Base-by-base conservation (phyloP, 2,329 filamentous ascomycete genomes). In the Tolypocladium cylindrosporum region DNA sequence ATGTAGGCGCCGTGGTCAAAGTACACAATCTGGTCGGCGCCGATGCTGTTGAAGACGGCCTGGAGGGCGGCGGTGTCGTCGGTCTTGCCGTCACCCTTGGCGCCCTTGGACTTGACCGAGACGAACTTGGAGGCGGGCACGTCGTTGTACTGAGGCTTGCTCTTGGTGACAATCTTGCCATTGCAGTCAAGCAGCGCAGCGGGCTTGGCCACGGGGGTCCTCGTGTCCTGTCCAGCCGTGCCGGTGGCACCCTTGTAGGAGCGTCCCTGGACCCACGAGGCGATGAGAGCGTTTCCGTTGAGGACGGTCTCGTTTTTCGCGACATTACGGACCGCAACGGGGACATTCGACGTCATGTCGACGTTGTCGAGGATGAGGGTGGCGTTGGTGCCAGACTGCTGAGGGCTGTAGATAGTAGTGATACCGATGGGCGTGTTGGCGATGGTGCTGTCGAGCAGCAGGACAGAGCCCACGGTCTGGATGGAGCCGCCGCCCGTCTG, bases 61-160 rank as follows among this genome's bases (percentile, higher is more conserved):
- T 97, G 91, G 67, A 97, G 88, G 21, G 87, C 89, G 7, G 80
- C 83, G 19, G 93, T 97, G 68, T 97, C 94, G 66, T 97, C 93
- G 0, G 90, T 90, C 34, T 76, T 72, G 55, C 93, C 94, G 67
- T 99, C 93, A 67, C 94, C 94, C 75, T 86, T 90, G 67, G 91
- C 92, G 59, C 94, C 93, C 55, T 81, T 80, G 53, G 83, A 78
- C 76, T 93, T 96, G 75, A 94, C 88, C 64, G 89, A 93, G 66
- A 95, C 75, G 68, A 99, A 96, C 40, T 81, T 82, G 60, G 78
- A 80, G n/a, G 79, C 82, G 3, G 85, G 73, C 2, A 90, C 74
- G 48, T 77, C 75, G 68, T 89, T 83, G 69, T 97, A 99, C 71
- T 96, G 90, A 16, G 94, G 94, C 80, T 94, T 96, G 71, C 86